Evolutionary conservation across 2,329 filamentous ascomycete genomes (phyloP).

Genomic region (Claviceps sp.): DNA sequence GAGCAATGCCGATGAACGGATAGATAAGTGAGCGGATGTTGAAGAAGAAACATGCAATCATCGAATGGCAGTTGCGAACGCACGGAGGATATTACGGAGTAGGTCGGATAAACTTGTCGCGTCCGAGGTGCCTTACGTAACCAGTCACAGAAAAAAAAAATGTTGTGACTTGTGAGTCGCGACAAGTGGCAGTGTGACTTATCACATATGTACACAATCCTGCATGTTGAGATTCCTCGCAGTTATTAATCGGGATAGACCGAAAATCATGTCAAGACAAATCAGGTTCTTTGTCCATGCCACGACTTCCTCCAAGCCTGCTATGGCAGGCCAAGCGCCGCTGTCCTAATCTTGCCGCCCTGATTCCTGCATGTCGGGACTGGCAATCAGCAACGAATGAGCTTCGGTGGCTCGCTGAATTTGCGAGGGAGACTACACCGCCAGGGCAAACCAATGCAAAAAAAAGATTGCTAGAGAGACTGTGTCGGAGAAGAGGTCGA

Average conservation of each 20-base stretch:
- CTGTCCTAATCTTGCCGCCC: conserved; percentile 41
- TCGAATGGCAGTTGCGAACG: background rate
- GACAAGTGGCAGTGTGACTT: background rate
- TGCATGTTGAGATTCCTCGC: background rate
- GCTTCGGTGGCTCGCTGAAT: conserved; percentile 57
- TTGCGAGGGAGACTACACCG: conserved; percentile 27
- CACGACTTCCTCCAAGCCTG: conserved; percentile 46
- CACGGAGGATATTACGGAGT: conserved; percentile 12
- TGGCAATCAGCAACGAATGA: conserved; percentile 53
- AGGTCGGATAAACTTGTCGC: conserved; percentile 14
- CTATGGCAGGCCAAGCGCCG: conserved; percentile 39
- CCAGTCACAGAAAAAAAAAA: background rate
- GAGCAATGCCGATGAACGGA: background rate
- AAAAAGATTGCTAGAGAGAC: conserved; percentile 16
- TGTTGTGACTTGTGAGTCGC: too few species aligned
- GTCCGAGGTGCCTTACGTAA: too few species aligned
- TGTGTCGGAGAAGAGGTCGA: conserved; percentile 36
- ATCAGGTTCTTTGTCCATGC: conserved; percentile 30
- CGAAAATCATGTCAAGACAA: background rate
- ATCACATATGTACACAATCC: background rate
- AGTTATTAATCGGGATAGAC: background rate
- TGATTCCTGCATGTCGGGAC: conserved; percentile 52
- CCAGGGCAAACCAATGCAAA: conserved; percentile 4
- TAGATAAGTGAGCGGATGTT: background rate
- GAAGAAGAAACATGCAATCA: background rate